These are phyloP conservation scores for Suhomyces bribrorum DNA, from an alignment of 1,139 yeast species.

Conservation along the genomic window DNA sequence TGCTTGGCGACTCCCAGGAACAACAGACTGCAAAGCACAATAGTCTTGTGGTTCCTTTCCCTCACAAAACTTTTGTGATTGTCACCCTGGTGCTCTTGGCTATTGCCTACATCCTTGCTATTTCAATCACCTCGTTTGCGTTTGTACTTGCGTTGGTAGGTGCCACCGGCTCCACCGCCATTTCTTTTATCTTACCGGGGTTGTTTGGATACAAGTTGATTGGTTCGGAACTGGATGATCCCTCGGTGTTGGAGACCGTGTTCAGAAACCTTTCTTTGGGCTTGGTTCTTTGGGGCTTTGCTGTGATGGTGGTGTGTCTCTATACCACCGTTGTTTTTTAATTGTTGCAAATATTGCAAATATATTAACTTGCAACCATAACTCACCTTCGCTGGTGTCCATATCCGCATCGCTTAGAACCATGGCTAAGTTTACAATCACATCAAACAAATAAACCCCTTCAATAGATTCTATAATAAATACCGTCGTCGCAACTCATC, in stretches of 20 bases:
- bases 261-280: constrained; percentile 32
- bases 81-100: constrained; percentile 50
- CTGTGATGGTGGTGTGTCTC: constrained; percentile 44
- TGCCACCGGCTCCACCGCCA: constrained; percentile 62
- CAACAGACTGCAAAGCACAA: constrained; percentile 18
- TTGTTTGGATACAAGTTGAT: constrained; percentile 55
- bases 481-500: too few species aligned
- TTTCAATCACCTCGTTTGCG: constrained; percentile 53
- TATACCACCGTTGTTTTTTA: constrained; percentile 31
- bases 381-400: not conserved
- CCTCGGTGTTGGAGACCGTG: constrained; percentile 23
- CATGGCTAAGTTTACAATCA: too few species aligned
- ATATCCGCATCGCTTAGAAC: too few species aligned
- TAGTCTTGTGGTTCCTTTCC: constrained; percentile 48
- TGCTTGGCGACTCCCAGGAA: constrained; percentile 13
- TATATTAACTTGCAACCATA: not conserved
- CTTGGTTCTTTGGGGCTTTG: constrained; percentile 44
- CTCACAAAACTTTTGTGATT: constrained; percentile 45
- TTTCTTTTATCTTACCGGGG: constrained; percentile 61
- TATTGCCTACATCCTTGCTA: constrained; percentile 47
- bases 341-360: too few species aligned
- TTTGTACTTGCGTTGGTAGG: constrained; percentile 59
- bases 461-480: too few species aligned
- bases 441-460: too few species aligned
- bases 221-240: constrained; percentile 29